These are phyloP conservation scores for Monosporozyma siamensis DNA, from an alignment of 805 yeast genomes.

Conservation along the genomic window DNA sequence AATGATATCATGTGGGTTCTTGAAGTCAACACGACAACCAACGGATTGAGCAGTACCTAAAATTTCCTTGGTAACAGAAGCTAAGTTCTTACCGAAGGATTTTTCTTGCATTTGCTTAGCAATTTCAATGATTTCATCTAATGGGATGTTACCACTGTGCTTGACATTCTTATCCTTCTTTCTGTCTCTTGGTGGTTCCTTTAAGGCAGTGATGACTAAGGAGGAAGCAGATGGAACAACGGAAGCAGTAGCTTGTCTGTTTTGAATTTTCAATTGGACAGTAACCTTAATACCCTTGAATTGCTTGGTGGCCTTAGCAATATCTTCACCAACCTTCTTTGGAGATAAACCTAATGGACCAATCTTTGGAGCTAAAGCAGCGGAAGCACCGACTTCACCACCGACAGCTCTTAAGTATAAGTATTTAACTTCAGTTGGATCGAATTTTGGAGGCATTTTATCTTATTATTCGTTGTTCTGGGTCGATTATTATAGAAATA, in stretches of 20 bases:
- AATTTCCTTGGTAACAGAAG: conserved; percentile 96
- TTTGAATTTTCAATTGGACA: conserved; percentile 96
- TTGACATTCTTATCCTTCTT: conserved; percentile 99
- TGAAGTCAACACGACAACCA: conserved; percentile 98
- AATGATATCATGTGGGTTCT: conserved; percentile 98
- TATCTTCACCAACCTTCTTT: conserved; percentile 99
- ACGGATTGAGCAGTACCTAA: conserved; percentile 99
- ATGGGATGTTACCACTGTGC: conserved; percentile 98
- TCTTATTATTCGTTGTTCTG: conserved; percentile 8
- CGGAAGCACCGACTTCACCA: conserved; percentile 99
- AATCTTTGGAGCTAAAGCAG: conserved; percentile 99
- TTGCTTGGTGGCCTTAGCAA: conserved; percentile 98
- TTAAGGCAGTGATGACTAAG: conserved; percentile 95
- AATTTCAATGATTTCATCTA: conserved; percentile 92
- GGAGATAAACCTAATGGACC: conserved; percentile 99
- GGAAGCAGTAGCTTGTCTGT: conserved; percentile 98
- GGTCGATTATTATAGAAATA: conserved; percentile 1
- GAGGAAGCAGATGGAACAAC: conserved; percentile 99
- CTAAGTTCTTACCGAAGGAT: conserved; percentile 95
- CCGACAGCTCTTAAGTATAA: conserved; percentile 99
- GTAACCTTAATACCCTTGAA: conserved; percentile 99
- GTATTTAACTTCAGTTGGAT: conserved; percentile 97
- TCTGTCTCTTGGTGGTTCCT: conserved; percentile 99
- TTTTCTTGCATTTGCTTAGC: conserved; percentile 97
- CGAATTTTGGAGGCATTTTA: conserved; percentile 96